Conservation (phyloP, 2,329 filamentous ascomycete species). For the Beauveria rudraprayagi region DNA sequence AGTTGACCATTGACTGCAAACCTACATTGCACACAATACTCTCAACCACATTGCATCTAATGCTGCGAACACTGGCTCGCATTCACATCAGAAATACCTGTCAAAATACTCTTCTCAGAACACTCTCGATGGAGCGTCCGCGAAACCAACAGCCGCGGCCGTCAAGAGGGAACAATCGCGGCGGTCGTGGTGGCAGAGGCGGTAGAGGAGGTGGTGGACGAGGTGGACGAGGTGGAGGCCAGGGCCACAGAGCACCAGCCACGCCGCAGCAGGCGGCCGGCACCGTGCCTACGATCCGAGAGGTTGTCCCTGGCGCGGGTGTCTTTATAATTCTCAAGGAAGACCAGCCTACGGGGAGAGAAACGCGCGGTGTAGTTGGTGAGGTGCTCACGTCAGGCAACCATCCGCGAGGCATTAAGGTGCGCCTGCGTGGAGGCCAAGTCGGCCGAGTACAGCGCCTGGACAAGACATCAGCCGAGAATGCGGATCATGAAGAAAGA, state of each 20-base stretch:
- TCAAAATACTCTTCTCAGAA: neutral
- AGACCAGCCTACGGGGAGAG: constrained; percentile 66
- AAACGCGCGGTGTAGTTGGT: constrained; percentile 58
- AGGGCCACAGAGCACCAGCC: constrained; percentile 16
- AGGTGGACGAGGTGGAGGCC: constrained; percentile 13
- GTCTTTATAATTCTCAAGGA: constrained; percentile 70
- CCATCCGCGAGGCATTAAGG: constrained; percentile 73
- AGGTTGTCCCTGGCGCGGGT: constrained; percentile 51
- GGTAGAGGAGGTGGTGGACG: constrained; percentile 3
- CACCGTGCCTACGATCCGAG: constrained; percentile 36
- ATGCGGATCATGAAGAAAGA: constrained; percentile 10
- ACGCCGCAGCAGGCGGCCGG: constrained; percentile 28
- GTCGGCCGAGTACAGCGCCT: constrained; percentile 67
- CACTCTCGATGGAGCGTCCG: constrained; percentile 22
- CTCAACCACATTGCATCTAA: neutral
- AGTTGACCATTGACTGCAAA: neutral
- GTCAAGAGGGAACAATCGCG: neutral
- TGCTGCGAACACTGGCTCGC: neutral
- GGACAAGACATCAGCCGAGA: constrained; percentile 20
- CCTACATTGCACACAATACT: neutral
- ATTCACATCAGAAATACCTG: neutral
- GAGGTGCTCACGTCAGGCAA: constrained; percentile 65
- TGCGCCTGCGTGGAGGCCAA: constrained; percentile 61
- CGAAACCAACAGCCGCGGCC: constrained; percentile 25
- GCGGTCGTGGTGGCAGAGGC: constrained; percentile 16